Evolutionary conservation across 768 basidiomycete genomes (phyloP).

Genomic region (Coprinellus micaceus): DNA sequence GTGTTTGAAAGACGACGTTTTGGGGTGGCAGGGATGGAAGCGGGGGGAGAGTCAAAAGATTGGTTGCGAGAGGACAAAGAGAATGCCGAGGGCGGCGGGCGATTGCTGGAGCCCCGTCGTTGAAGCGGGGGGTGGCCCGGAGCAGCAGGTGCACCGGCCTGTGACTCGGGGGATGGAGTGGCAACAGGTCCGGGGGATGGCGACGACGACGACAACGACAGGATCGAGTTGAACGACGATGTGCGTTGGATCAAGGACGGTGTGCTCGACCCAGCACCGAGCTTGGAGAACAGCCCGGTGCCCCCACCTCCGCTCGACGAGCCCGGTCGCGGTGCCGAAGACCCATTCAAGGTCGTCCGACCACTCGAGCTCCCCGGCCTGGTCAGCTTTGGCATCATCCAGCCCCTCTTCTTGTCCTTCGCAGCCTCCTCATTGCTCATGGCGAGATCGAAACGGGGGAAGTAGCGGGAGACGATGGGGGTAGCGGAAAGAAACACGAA

Average conservation of each 20-base stretch:
- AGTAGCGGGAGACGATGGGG: conserved; percentile 15
- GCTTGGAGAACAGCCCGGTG: conserved; percentile 1
- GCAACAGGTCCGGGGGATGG: no score
- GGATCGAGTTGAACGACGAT: no score
- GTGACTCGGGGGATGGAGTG: no score
- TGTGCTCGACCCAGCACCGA: conserved; percentile 15
- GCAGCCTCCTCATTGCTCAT: conserved; percentile 18
- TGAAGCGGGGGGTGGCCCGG: no score
- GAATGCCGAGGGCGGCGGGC: not conserved
- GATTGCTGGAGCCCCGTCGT: not conserved
- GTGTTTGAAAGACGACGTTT: conserved; percentile 31
- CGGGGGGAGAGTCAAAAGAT: conserved; percentile 24
- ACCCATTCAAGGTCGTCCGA: not conserved
- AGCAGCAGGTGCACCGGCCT: no score
- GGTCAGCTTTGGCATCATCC: conserved; percentile 38
- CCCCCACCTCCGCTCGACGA: conserved; percentile 15
- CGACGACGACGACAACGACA: no score
- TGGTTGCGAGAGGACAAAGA: conserved; percentile 11
- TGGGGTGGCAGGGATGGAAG: conserved; percentile 28
- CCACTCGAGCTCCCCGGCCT: conserved; percentile 24
- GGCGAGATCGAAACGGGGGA: not conserved
- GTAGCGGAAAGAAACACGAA: not conserved
- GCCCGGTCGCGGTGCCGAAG: conserved; percentile 16
- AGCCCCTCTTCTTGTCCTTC: conserved; percentile 30
- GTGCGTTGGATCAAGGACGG: no score